A percentile compares a stretch with the other conserved stretches of the same genome.
These are phyloP conservation scores for Pythium aquatile DNA, from an alignment of 352 stramenopile genomes.

Conservation along the genomic window DNA sequence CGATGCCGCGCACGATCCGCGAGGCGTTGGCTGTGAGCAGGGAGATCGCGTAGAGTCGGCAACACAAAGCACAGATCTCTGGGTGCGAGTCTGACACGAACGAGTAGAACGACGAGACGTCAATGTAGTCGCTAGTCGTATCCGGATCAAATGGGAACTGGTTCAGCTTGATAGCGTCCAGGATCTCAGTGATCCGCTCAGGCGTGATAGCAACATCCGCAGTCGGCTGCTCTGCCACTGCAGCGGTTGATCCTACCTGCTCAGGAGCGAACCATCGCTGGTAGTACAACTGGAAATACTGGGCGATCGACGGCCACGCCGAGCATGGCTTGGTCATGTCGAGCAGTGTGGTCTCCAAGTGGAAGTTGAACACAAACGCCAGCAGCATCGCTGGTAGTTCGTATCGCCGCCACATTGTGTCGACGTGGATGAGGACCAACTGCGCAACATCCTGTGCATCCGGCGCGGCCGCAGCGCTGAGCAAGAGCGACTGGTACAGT, in stretches of 20 bases:
- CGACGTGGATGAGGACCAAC: slow-evolving; percentile 46
- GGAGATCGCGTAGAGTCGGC: slow-evolving; percentile 67
- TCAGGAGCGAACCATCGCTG: slow-evolving; percentile 56
- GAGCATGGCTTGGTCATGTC: slow-evolving; percentile 49
- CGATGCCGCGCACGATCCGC: slow-evolving; percentile 57
- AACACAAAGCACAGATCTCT: slow-evolving; percentile 79
- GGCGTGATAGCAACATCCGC: slow-evolving; percentile 28
- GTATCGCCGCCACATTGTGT: slow-evolving; percentile 69
- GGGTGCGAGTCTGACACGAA: slow-evolving; percentile 79
- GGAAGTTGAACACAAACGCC: slow-evolving; percentile 78
- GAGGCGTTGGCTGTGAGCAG: slow-evolving; percentile 57
- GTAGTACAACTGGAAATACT: slow-evolving; percentile 74
- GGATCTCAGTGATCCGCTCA: slow-evolving; percentile 41
- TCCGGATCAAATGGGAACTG: slow-evolving; percentile 74
- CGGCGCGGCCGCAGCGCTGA: slow-evolving; percentile 1
- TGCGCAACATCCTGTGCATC: slow-evolving; percentile 34
- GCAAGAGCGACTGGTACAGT: slow-evolving; percentile 47
- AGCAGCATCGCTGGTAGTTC: slow-evolving; percentile 72
- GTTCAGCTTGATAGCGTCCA: slow-evolving; percentile 60
- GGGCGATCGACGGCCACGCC: slow-evolving; percentile 50
- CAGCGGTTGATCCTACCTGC: background rate
- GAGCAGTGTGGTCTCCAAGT: slow-evolving; percentile 57
- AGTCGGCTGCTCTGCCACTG: background rate
- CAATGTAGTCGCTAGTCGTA: slow-evolving; percentile 70
- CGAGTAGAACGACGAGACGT: slow-evolving; percentile 85